Evolutionary conservation across 108 stramenopile species (phyloP).

Genomic region (Cyclotella baltica): DNA sequence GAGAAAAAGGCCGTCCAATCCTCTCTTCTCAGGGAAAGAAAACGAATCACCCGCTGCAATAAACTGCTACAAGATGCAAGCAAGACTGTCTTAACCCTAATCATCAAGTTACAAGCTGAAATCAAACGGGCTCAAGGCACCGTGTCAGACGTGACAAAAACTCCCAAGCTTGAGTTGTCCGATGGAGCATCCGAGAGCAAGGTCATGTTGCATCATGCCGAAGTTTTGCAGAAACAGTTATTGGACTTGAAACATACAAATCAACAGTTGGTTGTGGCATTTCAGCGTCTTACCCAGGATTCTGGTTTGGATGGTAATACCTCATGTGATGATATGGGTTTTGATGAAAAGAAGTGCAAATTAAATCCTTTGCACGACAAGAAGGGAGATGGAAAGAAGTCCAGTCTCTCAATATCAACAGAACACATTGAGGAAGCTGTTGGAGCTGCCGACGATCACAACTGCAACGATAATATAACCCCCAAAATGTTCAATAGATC

Average conservation of each 20-base stretch:
- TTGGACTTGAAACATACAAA: background rate
- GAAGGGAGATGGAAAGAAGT: no score
- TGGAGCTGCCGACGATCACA: no score
- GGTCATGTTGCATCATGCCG: background rate
- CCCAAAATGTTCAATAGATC: background rate
- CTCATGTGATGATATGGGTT: background rate
- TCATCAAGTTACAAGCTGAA: background rate
- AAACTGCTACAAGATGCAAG: background rate
- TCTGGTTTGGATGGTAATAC: background rate
- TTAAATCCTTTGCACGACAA: no score
- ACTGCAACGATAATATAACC: no score
- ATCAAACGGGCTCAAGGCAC: background rate
- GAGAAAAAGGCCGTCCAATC: slow-evolving; percentile 5
- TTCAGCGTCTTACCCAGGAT: background rate
- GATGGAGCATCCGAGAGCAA: background rate
- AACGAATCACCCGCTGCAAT: background rate
- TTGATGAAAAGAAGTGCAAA: background rate
- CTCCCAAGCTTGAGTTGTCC: background rate
- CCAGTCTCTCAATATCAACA: no score
- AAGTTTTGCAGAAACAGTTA: background rate
- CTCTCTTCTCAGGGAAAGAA: background rate
- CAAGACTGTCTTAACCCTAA: background rate
- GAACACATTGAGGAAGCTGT: no score
- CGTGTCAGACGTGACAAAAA: background rate
- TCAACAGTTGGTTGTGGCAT: background rate